Base-by-base conservation (phyloP, 2,329 filamentous ascomycete genomes). In the Colletotrichum caudatum region DNA sequence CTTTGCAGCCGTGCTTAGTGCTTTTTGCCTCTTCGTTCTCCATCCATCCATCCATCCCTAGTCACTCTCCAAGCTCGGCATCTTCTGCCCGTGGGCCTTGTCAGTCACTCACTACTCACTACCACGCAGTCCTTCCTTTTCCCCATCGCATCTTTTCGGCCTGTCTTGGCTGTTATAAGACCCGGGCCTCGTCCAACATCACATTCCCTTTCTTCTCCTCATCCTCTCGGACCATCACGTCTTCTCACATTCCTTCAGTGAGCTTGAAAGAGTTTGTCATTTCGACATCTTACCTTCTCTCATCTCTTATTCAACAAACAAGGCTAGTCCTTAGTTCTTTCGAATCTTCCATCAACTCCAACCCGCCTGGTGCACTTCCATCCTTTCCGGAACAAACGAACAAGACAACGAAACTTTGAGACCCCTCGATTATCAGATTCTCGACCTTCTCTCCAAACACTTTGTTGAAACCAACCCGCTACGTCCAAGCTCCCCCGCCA, bases 261-360 rank as follows among this genome's bases (percentile, higher is more conserved):
- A 69, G 73, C 73, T 74, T 74, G 62, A 61, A 68, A 62, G 41
- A 58, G 33, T 64, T 72, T 70, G 73, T 74, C 73, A 58, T 72
- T 73, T 69, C 71, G 73, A 74, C 72, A 63, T 69, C 71, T 66
- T 68, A 71, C 70, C 58, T 74, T 72, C 66, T 68, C 77, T 75
- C 76, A 72, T 69, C 76, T 79, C 74, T 75, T 67, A 73, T 74
- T 74, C 72, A 68, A 66, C 72, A 65, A 65, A 66, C 77, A 74
- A 80, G 78, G 76, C 76, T 82, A 80, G 80, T 77, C 83, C 82
- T 82, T 76, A 73, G 74, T 41, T 58, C 56, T 76, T 67, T 73
- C 69, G 75, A 76, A 79, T 74, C 76, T 77, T 74, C 74, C 73
- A 66, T 72, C 64, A 56, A 69, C 61, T 69, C 72, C 73, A 74